phyloP scores from a whole-genome alignment of 1,284 basidiomycete species.

The Sanghuangporus sanghuang region DNA sequence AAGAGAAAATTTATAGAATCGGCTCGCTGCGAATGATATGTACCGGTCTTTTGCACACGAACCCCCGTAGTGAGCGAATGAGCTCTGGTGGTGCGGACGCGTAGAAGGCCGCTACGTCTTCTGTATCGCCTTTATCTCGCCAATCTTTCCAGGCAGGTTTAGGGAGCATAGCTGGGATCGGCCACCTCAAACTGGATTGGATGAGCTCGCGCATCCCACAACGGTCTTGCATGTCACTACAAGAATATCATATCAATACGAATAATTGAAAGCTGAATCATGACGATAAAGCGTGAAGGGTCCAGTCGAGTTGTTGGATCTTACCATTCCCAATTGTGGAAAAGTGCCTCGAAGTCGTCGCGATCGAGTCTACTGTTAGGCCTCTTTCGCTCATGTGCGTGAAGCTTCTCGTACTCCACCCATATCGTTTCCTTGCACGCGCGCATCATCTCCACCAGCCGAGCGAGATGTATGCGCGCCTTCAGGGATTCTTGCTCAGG shows the following conservation, averaged over 20 bases:
- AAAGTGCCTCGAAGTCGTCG: constrained; percentile 60
- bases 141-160: constrained; percentile 50
- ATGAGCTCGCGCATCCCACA: constrained; percentile 52
- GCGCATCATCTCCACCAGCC: constrained; percentile 45
- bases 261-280: background rate
- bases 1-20: background rate
- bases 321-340: constrained; percentile 66
- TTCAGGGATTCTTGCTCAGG: constrained; percentile 26
- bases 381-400: constrained; percentile 32
- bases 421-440: constrained; percentile 69
- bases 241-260: background rate
- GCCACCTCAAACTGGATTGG: constrained; percentile 45
- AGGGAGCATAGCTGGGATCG: constrained; percentile 39
- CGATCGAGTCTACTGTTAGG: constrained; percentile 27
- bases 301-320: constrained; percentile 19
- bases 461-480: constrained; percentile 58
- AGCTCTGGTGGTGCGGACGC: constrained; percentile 25
- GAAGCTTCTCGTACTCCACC: constrained; percentile 51
- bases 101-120: constrained; percentile 18
- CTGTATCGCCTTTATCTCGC: constrained; percentile 33
- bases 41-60: constrained; percentile 35
- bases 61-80: constrained; percentile 41
- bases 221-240: constrained; percentile 72
- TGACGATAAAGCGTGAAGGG: background rate
- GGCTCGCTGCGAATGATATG: background rate